Evolutionary conservation across 2,329 filamentous ascomycete genomes (phyloP), one percentile per base, ranked within the genome.

Genomic region (Metarhizium brunneum): DNA sequence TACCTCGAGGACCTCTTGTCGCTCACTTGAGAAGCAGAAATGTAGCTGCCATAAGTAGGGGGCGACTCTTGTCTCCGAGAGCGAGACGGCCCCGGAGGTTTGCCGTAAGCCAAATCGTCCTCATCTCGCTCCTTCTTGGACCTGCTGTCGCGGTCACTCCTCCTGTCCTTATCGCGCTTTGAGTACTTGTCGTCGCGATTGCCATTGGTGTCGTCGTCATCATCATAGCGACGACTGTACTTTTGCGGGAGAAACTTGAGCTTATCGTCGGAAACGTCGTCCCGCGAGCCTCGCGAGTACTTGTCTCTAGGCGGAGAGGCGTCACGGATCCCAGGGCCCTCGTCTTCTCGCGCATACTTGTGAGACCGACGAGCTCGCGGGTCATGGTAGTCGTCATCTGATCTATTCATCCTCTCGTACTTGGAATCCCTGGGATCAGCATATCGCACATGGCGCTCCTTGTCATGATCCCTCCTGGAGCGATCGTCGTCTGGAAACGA

Each of bases 91-190:
- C 56, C 56, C 2, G 68, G 58, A 14, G 64, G 64, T 30, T 65
- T 65, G 35, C 80, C 80, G 58, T 83, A 83, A 3, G 78, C 78
- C 10, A 82, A 67, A 56, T 79, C 74, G 4, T 78, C 75, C 35
- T 78, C 74, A 56, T 66, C 64, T 4, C 60, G 60, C 25, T 65
- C 63, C 38, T 62, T 61, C 47, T 62, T 63, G 25, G 45, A 16
- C 7, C 59, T 57, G 7, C 54, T 8, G 2, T 54, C 18, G 10
- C 59, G 54, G 30, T 65, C 62, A 56, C 64, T 61, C 54, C 68
- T 70, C 52, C 63, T 68, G 29, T 58, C 54, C 50, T 54, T 53
- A 38, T 60, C 61, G 6, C 60, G 57, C 29, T 54, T 49, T 2
- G 57, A 60, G 18, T 48, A 54, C 18, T 49, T 56, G 45, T 62